Evolutionary conservation across 768 basidiomycete genomes (phyloP).

Genomic region (Dendrothele bispora): DNA sequence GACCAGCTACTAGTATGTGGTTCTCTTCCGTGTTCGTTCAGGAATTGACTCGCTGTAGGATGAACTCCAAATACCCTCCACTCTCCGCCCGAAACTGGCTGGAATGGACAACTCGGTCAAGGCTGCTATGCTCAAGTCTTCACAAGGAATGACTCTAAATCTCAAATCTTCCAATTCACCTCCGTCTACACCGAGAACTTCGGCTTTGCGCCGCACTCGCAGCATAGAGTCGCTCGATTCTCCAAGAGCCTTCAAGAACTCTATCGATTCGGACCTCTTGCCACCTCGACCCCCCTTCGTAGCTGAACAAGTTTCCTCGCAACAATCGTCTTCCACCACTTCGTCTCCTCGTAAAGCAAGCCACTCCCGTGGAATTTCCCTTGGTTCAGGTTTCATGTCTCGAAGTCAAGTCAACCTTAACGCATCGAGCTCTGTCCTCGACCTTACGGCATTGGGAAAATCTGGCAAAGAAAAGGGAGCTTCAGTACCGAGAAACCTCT

Average conservation of each 20-base stretch:
- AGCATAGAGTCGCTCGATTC: slow-evolving; percentile 73
- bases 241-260: slow-evolving; percentile 43
- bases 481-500: slow-evolving; percentile 46
- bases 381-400: slow-evolving; percentile 54
- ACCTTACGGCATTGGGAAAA: slow-evolving; percentile 39
- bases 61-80: slow-evolving; percentile 83
- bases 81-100: slow-evolving; percentile 73
- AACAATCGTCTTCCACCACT: slow-evolving; percentile 38
- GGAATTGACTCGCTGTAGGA: slow-evolving; percentile 50
- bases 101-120: slow-evolving; percentile 86
- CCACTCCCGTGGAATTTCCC: slow-evolving; percentile 62
- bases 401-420: slow-evolving; percentile 50
- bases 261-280: slow-evolving; percentile 37
- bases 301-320: slow-evolving; percentile 38
- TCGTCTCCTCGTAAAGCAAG: slow-evolving; percentile 41
- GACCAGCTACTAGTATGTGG: slow-evolving; percentile 74
- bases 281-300: slow-evolving; percentile 37
- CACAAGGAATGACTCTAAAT: slow-evolving; percentile 56
- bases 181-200: slow-evolving; percentile 50
- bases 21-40: neutral
- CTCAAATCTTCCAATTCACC: slow-evolving; percentile 30
- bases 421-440: slow-evolving; percentile 41
- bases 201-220: slow-evolving; percentile 59
- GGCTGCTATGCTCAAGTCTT: slow-evolving; percentile 89
- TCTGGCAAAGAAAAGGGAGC: slow-evolving; percentile 52